Evolutionary conservation across 345 rosid genomes (phyloP), one percentile per base, ranked within the genome.

Genomic region (Rhodomyrtus tomentosa): DNA sequence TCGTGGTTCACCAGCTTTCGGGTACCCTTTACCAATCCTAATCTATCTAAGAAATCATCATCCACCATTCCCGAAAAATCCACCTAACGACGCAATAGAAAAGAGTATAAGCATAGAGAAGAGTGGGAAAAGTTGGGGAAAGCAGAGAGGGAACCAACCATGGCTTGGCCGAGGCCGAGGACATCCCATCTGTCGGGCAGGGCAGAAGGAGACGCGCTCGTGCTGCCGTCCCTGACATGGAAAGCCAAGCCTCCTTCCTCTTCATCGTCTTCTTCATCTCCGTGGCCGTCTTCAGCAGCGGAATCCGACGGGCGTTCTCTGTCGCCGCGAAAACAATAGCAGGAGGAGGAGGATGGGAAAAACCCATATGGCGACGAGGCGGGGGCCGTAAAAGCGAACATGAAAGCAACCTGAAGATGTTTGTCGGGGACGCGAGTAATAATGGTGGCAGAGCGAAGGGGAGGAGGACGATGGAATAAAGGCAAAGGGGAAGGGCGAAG

Each of bases 121-220:
- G 40, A 59, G 81, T 10, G 45, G 54, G 83, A 81, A 40, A 38
- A 55, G 36, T 7, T 16, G 27, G 27, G 42, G 54, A 58, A 45
- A 32, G n/a, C 48, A 40, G 79, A 25, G 20, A 59, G 81, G 55
- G 54, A 50, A 59, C 25, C 48, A 40, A 96, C 98, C 99, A 95
- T 96, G 90, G 98, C 98, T 91, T 96, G 99, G 83, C 99, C 97
- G 80, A 96, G 98, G 82, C 98, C 99, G 62, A 96, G 86, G 84
- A 94, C 98, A 91, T 96, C 97, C 97, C 96, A 95, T 90, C 93
- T 91, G 62, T 93, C 97, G 80, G 98, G 96, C 83, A 93, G 87
- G 81, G 84, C 85, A 85, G 88, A 87, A 83, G 87, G 53, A 13
- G 93, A 81, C 83, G 55, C 45, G 82, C 68, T 53, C 38, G 13